These are phyloP conservation scores for Citrullus colocynthis DNA, from an alignment of 306 rosid genomes.

Conservation along the genomic window DNA sequence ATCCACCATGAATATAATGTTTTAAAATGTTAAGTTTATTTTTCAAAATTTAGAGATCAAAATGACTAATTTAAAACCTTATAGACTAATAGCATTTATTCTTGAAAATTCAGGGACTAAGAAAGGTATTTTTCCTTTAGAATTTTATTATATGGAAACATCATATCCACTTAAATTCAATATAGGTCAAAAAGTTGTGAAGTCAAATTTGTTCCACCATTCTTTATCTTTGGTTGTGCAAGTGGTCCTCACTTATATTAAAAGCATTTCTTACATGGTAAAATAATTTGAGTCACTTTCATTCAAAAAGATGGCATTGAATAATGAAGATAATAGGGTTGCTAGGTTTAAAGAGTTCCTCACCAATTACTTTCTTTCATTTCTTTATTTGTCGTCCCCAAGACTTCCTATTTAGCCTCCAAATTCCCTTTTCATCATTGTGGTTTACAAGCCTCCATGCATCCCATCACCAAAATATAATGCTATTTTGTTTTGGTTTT, in stretches of 20 bases:
- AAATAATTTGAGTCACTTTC: not conserved
- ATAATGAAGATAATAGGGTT: not conserved
- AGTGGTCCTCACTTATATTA: not conserved
- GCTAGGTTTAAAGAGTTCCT: not conserved
- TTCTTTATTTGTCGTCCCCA: not conserved
- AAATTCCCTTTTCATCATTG: not conserved
- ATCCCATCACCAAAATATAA: not conserved
- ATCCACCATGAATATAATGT: too few species aligned
- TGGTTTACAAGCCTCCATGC: constrained; percentile 2
- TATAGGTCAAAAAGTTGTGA: too few species aligned
- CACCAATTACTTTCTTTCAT: not conserved
- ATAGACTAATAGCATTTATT: too few species aligned
- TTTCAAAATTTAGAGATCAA: too few species aligned
- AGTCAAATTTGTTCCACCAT: too few species aligned
- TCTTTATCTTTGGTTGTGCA: not conserved
- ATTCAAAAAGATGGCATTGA: not conserved
- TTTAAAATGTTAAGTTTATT: too few species aligned
- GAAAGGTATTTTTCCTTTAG: too few species aligned
- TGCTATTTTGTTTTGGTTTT: not conserved
- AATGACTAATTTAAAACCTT: too few species aligned
- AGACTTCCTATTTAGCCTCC: not conserved
- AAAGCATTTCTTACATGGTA: not conserved
- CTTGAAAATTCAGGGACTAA: too few species aligned
- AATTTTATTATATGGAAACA: too few species aligned
- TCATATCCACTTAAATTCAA: too few species aligned